Evolutionary conservation across 768 basidiomycete genomes (phyloP), one percentile per base, ranked within the genome.

Genomic region (Clavulina sp.): DNA sequence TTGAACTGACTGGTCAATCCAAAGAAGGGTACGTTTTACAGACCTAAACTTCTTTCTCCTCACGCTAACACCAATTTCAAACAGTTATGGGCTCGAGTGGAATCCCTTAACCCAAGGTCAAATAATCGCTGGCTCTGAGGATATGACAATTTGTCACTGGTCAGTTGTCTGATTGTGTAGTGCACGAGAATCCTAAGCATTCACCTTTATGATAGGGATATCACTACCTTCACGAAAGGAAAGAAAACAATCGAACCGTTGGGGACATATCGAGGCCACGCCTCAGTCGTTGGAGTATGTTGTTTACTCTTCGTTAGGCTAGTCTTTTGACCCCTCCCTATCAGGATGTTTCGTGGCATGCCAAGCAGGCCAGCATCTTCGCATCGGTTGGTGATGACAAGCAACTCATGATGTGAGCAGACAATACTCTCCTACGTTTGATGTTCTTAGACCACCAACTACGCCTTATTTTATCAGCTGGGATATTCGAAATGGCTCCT

Each of bases 301-400:
- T 23, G 2, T 26, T 16, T 31, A 6, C 9, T 52, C 13, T 5
- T 13, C 9, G n/a, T 28, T 16, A 47, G 5, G 13, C 36, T 0
- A 9, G 24, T 2, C 3, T 13, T 31, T 24, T 19, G 30, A 30
- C n/a, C 3, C 16, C 6, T 47, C 28, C 33, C 9, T 24, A 19
- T n/a, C 55, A 93, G 88, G 95, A 99, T 62, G 92, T 99, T 4
- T 91, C 95, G 59, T 99, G 95, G 95, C 83, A 93, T 65, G 70
- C 79, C 1, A 76, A 72, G 3, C 71, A 81, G 60, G 86, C 88
- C 54, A 78, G 81, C 59, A 67, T 89, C 47, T 88, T 97, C 59
- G 91, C 82, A 2, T 96, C 92, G 57, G 95, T 93, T 30, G 89
- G 92, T 19, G 95, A 99, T 56, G 95, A 99, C 64, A 84, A 82